Evolutionary conservation across 192 early-diverging fungal genomes (phyloP), one percentile per base, ranked within the genome.

Genomic region (Coemansia sp.): DNA sequence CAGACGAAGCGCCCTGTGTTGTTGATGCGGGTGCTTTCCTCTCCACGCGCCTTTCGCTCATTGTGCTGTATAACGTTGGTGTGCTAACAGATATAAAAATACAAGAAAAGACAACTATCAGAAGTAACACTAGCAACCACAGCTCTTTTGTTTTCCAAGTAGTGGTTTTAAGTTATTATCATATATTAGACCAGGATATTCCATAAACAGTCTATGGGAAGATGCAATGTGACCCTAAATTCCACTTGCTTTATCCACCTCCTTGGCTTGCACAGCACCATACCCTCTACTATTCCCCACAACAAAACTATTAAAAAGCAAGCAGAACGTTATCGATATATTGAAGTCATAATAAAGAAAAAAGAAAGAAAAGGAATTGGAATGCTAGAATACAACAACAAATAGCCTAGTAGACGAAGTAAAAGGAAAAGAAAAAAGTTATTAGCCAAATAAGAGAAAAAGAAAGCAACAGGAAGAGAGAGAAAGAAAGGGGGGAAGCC

Each of bases 401-500:
- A 11, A 22, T 52, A 58, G 32, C 56, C 56, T 40, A 18, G 56
- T 37, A 61, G 60, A 49, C 46, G 45, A 48, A 66, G 45, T 37
- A 60, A 41, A 13, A 61, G 58, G 49, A 51, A 41, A 61, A 52
- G 40, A 39, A 15, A 40, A 59, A 45, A 36, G 16, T 40, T n/a
- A 65, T 54, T 65, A 67, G 66, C 66, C 66, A 67, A 36, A 52
- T 22, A 22, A 52, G 11, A 61, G 7, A 63, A 36, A 63, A n/a
- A 36, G 26, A 39, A 9, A 49, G 37, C 21, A 61, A 40, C 55
- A 61, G 45, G 21, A 18, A 46, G 6, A 2, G 42, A 66, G 51
- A 15, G 8, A 45, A 18, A 40, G 22, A n/a, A n/a, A n/a, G n/a
- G n/a, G n/a, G n/a, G n/a, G n/a, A n/a, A n/a, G n/a, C n/a, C n/a